Evolutionary conservation across 495 filamentous ascomycete species (phyloP), one percentile per base, ranked within the genome.

Genomic region (Amphirosellinia nigrospora): DNA sequence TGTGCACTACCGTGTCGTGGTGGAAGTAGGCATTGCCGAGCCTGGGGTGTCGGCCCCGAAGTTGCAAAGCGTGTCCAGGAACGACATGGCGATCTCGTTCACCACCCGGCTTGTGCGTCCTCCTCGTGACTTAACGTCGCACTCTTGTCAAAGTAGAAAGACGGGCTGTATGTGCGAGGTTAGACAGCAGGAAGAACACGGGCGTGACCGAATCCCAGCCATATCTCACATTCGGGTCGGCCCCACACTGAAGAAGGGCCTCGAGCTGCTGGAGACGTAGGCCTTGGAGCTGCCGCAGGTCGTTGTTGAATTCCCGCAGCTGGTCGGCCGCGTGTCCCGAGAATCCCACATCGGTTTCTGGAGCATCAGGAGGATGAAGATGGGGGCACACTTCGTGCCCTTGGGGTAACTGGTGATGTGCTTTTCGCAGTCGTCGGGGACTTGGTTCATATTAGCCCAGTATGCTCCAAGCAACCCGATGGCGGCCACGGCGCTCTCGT

Each of bases 331-430:
- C 11, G 16, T 9, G 26, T n/a, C 39, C 38, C 1, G 11, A 19
- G 45, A 3, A 43, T 26, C 21, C 28, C 46, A 15, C 16, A 0
- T 19, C 19, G 67, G 66, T 45, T 61, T 62, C 4, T 69, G 43
- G n/a, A 69, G 45, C 19, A 11, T n/a, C 19, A 69, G 30, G 21
- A 63, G 28, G 4, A 1, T 23, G 38, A 69, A 62, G 45, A 69
- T 63, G 28, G 66, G 66, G 43, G 58, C 43, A 6, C 32, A 53
- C 26, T 21, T 19, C 13, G 15, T 28, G 23, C 32, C 4, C 19
- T 28, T 30, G n/a, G 1, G n/a, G 5, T 39, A 19, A 4, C 36
- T 34, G 23, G n/a, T 52, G 38, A 26, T 8, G 19, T 2, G 6
- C 1, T 61, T 1, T 26, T 21, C n/a, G n/a, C 0, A 15, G 15